These are phyloP conservation scores for Stenogyne calaminthoides DNA, from an alignment of 305 asterid genomes.

Conservation along the genomic window DNA sequence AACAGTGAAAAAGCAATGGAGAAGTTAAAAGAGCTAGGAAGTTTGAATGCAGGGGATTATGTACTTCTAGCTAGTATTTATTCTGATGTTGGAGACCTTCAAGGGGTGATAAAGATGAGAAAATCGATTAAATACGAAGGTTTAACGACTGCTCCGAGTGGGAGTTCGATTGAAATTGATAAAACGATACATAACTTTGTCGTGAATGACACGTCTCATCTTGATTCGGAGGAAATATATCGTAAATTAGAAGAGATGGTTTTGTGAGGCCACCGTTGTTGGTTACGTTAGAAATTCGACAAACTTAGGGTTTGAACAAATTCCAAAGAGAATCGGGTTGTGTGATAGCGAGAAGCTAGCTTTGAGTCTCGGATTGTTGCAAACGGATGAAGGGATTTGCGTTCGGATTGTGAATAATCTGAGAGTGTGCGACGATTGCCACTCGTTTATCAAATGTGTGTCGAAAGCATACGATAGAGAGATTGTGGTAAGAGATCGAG, in stretches of 20 bases:
- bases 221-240: too few species aligned
- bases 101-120: too few species aligned
- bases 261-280: constrained; percentile 3
- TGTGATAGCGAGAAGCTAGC: constrained; percentile 29
- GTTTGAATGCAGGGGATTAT: constrained; percentile 22
- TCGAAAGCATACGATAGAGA: constrained; percentile 24
- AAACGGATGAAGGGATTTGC: neutral
- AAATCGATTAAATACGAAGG: too few species aligned
- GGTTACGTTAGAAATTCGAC: constrained; percentile 6
- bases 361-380: constrained; percentile 25
- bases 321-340: constrained; percentile 13
- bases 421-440: constrained; percentile 29
- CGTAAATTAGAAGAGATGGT: constrained; percentile 27
- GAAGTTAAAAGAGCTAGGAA: constrained; percentile 26
- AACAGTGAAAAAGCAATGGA: constrained; percentile 23
- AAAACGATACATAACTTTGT: too few species aligned
- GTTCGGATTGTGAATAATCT: constrained; percentile 31
- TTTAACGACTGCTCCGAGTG: too few species aligned
- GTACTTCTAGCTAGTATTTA: constrained; percentile 29
- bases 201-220: too few species aligned
- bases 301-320: constrained; percentile 18
- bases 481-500: constrained; percentile 28
- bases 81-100: too few species aligned
- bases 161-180: too few species aligned
- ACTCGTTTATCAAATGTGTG: constrained; percentile 24